Evolutionary conservation across 371 early-diverging fungal species (phyloP), one percentile per base, ranked within the genome.

Genomic region (Apophysomyces sp.): DNA sequence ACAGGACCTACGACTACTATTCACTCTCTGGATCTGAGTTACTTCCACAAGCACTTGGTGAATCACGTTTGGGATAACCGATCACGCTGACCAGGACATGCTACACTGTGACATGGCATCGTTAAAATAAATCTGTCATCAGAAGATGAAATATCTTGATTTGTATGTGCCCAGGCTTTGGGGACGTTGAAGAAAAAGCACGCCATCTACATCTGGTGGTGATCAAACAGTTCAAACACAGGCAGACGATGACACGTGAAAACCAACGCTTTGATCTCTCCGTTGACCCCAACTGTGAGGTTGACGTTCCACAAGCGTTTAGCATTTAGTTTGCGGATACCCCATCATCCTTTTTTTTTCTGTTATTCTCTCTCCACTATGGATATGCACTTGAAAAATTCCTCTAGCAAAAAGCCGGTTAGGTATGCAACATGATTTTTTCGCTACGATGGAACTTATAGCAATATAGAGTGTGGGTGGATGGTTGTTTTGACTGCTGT

Each of bases 401-500:
- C 49, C 11, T n/a, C 4, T 16, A 34, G 4, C 16, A 61, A 24
- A 44, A 41, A 40, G 44, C 61, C 61, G 0, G 36, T 61, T 13
- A 61, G 61, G 61, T 55, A 55, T 6, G 29, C 15, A 2, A 26
- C 16, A 2, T 0, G 28, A n/a, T 15, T 29, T 34, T 24, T n/a
- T 52, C 18, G 37, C 15, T 52, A 21, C 28, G 4, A 24, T 53
- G 27, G 34, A 32, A 34, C 37, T 21, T n/a, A 16, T 29, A n/a
- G n/a, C 18, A 31, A 11, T 11, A 13, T 62, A 83, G 89, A 67
- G 81, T 92, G 63, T 92, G 92, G 92, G 91, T 92, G 31, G 97
- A 97, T 74, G 97, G 97, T 29, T 96, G 96, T 72, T 98, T 94
- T 76, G 97, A 97, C 83, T 84, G 96, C 85, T 94, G 94, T 89